Percentiles rank a stretch among this genome's conserved stretches.
Conservation (phyloP, 768 basidiomycete genomes). For the Piloderma croceum region DNA sequence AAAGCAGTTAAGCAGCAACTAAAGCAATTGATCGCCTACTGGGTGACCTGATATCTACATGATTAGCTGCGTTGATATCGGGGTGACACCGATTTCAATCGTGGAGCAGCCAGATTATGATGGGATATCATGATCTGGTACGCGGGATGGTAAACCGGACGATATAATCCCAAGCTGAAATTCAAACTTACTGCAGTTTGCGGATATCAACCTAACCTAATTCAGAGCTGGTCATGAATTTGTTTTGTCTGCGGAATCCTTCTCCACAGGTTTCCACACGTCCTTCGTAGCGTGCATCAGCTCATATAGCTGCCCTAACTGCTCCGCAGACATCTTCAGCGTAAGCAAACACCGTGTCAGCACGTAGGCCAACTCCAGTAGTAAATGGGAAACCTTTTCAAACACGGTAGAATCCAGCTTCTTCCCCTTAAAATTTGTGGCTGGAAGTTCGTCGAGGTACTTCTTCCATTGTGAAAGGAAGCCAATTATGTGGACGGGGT, state of each 20-base stretch:
- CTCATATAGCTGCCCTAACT: conserved; percentile 90
- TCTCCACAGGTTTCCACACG: conserved; percentile 64
- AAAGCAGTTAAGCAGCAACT: no score
- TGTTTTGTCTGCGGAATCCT: no score
- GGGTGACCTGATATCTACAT: no score
- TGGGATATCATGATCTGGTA: background rate
- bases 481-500: conserved; percentile 88
- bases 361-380: background rate
- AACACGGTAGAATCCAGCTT: conserved; percentile 64
- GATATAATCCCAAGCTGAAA: conserved; percentile 4
- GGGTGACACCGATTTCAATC: no score
- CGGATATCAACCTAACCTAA: no score
- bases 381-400: conserved; percentile 57
- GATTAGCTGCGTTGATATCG: no score
- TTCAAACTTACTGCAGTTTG: no score
- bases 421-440: conserved; percentile 50
- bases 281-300: conserved; percentile 89
- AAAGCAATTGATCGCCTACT: no score
- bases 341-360: conserved; percentile 1
- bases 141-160: no score
- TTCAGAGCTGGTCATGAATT: no score
- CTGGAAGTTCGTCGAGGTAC: conserved; percentile 74
- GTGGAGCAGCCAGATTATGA: conserved; percentile 1
- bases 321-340: conserved; percentile 78
- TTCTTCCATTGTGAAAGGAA: conserved; percentile 95